phyloP scores from a whole-genome alignment of 2,329 filamentous ascomycete genomes.

The Zasmidium angulare region DNA sequence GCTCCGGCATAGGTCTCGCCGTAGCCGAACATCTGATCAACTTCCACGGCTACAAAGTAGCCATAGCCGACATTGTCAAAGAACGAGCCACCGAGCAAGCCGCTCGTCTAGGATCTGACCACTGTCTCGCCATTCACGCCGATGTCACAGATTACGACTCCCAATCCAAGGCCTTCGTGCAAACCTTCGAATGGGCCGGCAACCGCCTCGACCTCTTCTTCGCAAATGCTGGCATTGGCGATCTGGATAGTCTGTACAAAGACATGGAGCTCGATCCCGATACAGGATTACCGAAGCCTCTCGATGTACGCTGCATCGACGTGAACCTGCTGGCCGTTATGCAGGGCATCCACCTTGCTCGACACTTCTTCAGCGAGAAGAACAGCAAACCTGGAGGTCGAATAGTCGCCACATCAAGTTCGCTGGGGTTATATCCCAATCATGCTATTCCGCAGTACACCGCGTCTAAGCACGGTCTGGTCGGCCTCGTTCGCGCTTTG shows the following conservation, averaged over 20 bases:
- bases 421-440: slow-evolving; percentile 20
- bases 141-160: slow-evolving; percentile 43
- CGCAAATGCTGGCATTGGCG: slow-evolving; percentile 46
- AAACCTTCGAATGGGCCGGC: slow-evolving; percentile 42
- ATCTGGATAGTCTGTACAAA: slow-evolving; percentile 40
- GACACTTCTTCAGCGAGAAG: slow-evolving; percentile 41
- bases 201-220: slow-evolving; percentile 44
- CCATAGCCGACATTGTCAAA: slow-evolving; percentile 21
- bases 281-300: slow-evolving; percentile 31
- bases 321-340: slow-evolving; percentile 44
- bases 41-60: slow-evolving; percentile 21
- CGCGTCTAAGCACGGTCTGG: slow-evolving; percentile 27
- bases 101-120: slow-evolving; percentile 13
- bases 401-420: slow-evolving; percentile 39
- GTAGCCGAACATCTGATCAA: slow-evolving; percentile 26
- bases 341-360: slow-evolving; percentile 45
- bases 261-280: slow-evolving; percentile 32
- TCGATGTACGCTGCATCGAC: slow-evolving; percentile 40
- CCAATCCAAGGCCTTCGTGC: slow-evolving; percentile 41
- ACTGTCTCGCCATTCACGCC: slow-evolving; percentile 20
- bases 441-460: slow-evolving; percentile 23
- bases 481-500: slow-evolving; percentile 35
- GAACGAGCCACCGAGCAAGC: slow-evolving; percentile 17
- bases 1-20: slow-evolving; percentile 25
- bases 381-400: slow-evolving; percentile 39